phyloP scores from a whole-genome alignment of 768 basidiomycete species.

The Tephrocybe sp. region DNA sequence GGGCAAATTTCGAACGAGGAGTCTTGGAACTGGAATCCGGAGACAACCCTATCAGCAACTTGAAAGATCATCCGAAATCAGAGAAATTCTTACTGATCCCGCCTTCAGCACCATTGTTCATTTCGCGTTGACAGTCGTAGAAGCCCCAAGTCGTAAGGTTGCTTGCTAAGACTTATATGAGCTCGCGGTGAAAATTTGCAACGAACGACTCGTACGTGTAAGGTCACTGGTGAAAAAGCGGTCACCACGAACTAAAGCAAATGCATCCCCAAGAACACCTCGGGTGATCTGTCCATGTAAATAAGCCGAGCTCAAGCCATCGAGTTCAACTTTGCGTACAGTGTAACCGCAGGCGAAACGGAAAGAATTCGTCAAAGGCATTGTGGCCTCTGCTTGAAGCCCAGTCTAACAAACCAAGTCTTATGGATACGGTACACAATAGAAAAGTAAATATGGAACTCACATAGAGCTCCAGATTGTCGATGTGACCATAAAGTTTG shows the following conservation, averaged over 20 bases:
- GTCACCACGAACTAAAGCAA: constrained; percentile 52
- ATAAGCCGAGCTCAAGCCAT: not conserved
- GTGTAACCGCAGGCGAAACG: constrained; percentile 30
- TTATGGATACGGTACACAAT: not conserved
- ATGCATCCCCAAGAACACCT: constrained; percentile 52
- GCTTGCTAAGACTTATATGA: constrained; percentile 23
- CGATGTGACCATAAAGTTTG: constrained; percentile 30
- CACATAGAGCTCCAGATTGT: constrained; percentile 35
- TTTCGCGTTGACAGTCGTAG: constrained; percentile 43
- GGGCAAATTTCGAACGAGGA: constrained; percentile 20
- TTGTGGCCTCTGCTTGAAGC: constrained; percentile 31
- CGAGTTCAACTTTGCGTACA: constrained; percentile 14
- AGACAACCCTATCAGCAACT: not conserved
- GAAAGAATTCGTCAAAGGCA: constrained; percentile 27
- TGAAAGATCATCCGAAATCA: not conserved
- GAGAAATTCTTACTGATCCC: too few species aligned
- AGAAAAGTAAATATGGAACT: not conserved
- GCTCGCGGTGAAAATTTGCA: not conserved
- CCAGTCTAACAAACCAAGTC: constrained; percentile 20
- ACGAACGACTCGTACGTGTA: constrained; percentile 35
- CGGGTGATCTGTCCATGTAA: constrained; percentile 37
- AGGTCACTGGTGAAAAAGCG: constrained; percentile 51
- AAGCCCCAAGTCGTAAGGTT: constrained; percentile 53
- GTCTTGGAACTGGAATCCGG: constrained; percentile 15
- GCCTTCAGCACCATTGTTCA: constrained; percentile 28